Evolutionary conservation across 306 rosid genomes (phyloP).

Genomic region (Quercus suber): DNA sequence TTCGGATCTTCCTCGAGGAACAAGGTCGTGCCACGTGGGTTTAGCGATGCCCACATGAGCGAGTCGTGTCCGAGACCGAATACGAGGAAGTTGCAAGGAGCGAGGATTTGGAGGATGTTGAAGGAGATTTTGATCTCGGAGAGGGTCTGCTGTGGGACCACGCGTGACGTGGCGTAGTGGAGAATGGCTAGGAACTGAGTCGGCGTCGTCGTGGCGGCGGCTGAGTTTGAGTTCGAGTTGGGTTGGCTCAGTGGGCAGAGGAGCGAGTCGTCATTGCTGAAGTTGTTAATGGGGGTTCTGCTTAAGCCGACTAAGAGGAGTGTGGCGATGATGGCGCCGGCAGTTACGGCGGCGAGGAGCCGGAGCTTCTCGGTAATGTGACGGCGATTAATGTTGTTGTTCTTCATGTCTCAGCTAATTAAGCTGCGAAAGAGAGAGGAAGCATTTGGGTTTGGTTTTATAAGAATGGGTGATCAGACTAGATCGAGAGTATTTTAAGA

Average conservation of each 20-base stretch:
- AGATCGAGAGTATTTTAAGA: background rate
- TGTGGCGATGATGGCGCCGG: conserved; percentile 23
- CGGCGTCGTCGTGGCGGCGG: conserved; percentile 21
- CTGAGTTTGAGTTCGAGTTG: background rate
- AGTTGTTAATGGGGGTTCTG: background rate
- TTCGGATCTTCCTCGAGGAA: conserved; percentile 78
- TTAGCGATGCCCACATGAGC: conserved; percentile 84
- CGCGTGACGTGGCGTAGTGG: conserved; percentile 71
- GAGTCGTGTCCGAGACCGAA: conserved; percentile 86
- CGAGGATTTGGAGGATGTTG: conserved; percentile 47
- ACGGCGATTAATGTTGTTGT: conserved; percentile 11
- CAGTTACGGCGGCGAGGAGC: conserved; percentile 21
- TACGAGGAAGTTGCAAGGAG: conserved; percentile 76
- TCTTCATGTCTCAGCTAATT: conserved; percentile 17
- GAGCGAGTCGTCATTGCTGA: background rate
- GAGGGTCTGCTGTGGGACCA: conserved; percentile 49
- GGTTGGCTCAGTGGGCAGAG: conserved; percentile 17
- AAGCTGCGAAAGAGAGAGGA: background rate
- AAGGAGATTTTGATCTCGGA: conserved; percentile 50
- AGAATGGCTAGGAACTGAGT: conserved; percentile 52
- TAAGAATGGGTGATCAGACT: background rate
- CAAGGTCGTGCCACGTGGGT: conserved; percentile 70
- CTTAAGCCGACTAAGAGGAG: conserved; percentile 29
- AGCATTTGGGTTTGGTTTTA: background rate
- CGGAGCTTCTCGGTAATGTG: conserved; percentile 16